These are phyloP conservation scores for Mycena indigotica DNA, from an alignment of 768 basidiomycete genomes.

Conservation along the genomic window DNA sequence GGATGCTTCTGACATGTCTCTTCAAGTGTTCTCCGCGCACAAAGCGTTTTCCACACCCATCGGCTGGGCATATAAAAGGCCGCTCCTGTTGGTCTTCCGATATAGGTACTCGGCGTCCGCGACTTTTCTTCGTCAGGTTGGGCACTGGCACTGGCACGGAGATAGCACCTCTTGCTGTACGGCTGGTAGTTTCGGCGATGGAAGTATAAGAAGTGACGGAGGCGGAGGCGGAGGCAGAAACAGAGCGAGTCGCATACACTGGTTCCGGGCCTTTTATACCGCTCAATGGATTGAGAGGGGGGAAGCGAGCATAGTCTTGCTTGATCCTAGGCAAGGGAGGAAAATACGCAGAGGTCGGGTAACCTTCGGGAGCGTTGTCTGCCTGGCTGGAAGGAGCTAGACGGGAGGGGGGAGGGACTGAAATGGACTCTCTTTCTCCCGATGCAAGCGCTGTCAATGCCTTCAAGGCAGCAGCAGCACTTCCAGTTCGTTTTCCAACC, in stretches of 20 bases:
- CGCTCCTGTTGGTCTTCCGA: constrained; percentile 18
- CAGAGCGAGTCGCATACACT: neutral
- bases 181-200: neutral
- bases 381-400: too few species aligned
- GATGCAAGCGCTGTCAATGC: constrained; percentile 10
- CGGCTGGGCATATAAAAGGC: constrained; percentile 47
- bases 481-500: constrained; percentile 15
- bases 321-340: neutral
- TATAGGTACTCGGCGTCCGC: constrained; percentile 58
- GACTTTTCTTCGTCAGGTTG: constrained; percentile 64
- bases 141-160: constrained; percentile 58
- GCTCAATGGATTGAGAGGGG: neutral
- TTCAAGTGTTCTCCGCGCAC: constrained; percentile 80
- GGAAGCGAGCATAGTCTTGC: neutral
- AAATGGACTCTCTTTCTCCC: neutral
- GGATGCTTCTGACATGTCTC: constrained; percentile 77
- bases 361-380: neutral
- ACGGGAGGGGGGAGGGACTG: neutral
- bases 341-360: neutral
- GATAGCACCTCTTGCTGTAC: constrained; percentile 35
- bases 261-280: neutral
- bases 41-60: constrained; percentile 76
- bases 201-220: neutral
- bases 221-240: neutral
- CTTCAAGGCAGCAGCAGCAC: constrained; percentile 18